phyloP scores from a whole-genome alignment of 768 basidiomycete species.

The Tylopilus felleus region DNA sequence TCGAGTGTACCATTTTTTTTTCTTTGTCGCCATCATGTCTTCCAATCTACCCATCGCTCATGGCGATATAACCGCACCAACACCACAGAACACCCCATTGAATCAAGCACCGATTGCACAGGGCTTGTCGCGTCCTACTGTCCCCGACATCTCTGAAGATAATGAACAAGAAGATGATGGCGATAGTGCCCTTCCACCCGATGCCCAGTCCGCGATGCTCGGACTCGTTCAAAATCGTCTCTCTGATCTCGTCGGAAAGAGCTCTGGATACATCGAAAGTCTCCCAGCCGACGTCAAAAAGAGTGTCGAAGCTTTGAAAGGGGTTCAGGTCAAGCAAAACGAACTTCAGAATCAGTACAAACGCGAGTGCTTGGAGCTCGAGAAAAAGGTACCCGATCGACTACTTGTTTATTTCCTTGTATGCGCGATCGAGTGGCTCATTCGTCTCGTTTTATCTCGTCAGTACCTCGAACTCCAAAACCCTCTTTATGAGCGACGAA shows the following conservation, averaged over 20 bases:
- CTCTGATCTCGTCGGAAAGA: conserved; percentile 79
- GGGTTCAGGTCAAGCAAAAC: conserved; percentile 87
- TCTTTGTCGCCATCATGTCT: conserved; percentile 50
- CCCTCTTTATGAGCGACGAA: conserved; percentile 85
- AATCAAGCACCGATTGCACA: conserved; percentile 74
- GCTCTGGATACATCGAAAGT: conserved; percentile 92
- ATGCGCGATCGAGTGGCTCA: conserved; percentile 12
- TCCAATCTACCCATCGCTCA: conserved; percentile 62
- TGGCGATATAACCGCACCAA: conserved; percentile 75
- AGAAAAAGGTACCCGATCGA: conserved; percentile 74
- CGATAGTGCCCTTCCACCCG: conserved; percentile 40
- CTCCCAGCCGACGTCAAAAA: conserved; percentile 78
- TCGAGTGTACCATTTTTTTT: conserved; percentile 22
- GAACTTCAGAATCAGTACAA: conserved; percentile 91
- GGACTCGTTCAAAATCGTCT: conserved; percentile 89
- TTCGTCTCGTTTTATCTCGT: not conserved
- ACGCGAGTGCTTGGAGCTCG: conserved; percentile 89
- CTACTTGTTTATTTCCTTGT: conserved; percentile 8
- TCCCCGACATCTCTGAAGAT: conserved; percentile 84
- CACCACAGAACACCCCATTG: conserved; percentile 90
- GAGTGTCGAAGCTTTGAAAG: conserved; percentile 89
- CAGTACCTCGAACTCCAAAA: conserved; percentile 74
- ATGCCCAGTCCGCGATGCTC: conserved; percentile 64
- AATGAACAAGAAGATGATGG: conserved; percentile 67
- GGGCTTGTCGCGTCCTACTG: conserved; percentile 82